Conservation (phyloP, 805 yeast genomes). For the Yamadazyma ubonensis region DNA sequence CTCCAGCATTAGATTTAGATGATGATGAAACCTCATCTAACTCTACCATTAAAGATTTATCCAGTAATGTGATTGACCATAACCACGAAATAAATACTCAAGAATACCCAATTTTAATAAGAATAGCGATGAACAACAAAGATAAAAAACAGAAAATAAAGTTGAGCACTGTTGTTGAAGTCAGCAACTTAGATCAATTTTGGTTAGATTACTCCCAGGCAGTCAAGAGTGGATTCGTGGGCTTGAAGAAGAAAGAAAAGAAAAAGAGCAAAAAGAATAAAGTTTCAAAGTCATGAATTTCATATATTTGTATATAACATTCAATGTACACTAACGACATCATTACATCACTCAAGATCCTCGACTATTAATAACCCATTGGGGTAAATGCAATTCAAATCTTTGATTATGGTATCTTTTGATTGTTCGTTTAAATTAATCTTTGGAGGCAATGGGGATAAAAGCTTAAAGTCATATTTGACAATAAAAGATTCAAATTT, state of each 20-base stretch:
- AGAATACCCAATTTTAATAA: conserved; percentile 61
- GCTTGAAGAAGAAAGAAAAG: conserved; percentile 80
- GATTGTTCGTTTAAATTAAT: conserved; percentile 25
- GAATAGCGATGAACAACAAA: conserved; percentile 58
- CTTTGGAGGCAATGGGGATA: conserved; percentile 41
- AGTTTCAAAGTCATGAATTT: conserved; percentile 1
- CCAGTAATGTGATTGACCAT: conserved; percentile 24
- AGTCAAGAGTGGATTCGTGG: conserved; percentile 69
- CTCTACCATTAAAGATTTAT: conserved; percentile 24
- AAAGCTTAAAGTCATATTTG: conserved; percentile 30
- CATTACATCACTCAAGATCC: no score
- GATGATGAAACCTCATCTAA: conserved; percentile 11
- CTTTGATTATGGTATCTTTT: conserved; percentile 49
- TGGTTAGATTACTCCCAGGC: conserved; percentile 74
- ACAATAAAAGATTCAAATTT: conserved; percentile 25
- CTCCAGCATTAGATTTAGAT: conserved; percentile 26
- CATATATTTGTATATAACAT: neutral
- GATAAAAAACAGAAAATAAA: conserved; percentile 52
- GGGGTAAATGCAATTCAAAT: conserved; percentile 52
- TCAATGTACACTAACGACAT: neutral
- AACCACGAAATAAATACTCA: conserved; percentile 22
- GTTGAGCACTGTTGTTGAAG: conserved; percentile 68
- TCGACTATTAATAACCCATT: conserved; percentile 63
- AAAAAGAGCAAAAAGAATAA: conserved; percentile 59
- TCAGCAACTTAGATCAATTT: conserved; percentile 61